Evolutionary conservation across 1,284 basidiomycete species (phyloP).

Genomic region (Sanghuangporus sanghuang): DNA sequence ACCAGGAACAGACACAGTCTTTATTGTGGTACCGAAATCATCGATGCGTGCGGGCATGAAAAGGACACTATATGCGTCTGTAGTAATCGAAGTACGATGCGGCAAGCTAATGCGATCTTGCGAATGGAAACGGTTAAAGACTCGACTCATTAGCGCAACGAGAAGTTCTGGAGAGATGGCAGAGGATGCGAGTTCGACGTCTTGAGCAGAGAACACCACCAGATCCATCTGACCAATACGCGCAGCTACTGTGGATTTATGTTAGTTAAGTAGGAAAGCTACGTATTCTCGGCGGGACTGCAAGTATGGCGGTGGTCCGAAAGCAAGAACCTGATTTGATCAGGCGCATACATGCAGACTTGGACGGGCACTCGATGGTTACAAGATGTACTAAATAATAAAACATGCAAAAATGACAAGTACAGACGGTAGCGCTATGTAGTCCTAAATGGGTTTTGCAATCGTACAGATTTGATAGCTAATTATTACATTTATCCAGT

Average conservation of each 20-base stretch:
- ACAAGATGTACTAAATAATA: not conserved
- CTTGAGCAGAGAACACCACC: constrained; percentile 5
- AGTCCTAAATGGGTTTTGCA: constrained; percentile 3
- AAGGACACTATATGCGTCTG: constrained; percentile 46
- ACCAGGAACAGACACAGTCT: constrained; percentile 68
- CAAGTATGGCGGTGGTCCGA: not conserved
- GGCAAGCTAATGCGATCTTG: constrained; percentile 33
- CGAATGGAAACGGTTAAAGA: constrained; percentile 4
- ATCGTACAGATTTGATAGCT: constrained; percentile 1
- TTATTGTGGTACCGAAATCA: constrained; percentile 49
- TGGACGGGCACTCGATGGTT: not conserved
- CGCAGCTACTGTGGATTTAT: no score
- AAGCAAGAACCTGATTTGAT: not conserved
- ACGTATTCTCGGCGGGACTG: no score
- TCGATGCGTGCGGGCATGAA: constrained; percentile 69
- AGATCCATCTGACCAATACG: constrained; percentile 1
- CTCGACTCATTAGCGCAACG: constrained; percentile 7
- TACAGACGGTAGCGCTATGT: not conserved
- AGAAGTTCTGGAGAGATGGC: constrained; percentile 4
- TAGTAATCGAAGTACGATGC: constrained; percentile 44
- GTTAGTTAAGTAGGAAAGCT: no score
- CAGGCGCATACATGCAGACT: not conserved
- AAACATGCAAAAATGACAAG: not conserved
- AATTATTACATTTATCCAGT: not conserved
- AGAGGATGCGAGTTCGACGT: constrained; percentile 6